Base-by-base conservation (phyloP, 78 protist species). In the Dictyostelium citrinum region DNA sequence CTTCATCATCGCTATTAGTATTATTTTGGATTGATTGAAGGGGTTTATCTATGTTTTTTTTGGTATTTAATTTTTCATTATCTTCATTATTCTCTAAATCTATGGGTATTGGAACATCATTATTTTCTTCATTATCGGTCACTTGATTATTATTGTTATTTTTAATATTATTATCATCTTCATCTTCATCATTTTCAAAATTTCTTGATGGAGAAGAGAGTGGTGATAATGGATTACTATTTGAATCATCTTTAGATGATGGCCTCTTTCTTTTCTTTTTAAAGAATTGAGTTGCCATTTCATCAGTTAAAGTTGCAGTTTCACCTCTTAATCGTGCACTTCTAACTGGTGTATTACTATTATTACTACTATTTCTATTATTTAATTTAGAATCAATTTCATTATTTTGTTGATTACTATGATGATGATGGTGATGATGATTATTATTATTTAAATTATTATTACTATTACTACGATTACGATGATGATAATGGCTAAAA, bases 241-340 rank as follows among this genome's bases (percentile, higher is more conserved):
- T 64, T 64, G 33, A 64, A n/a, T 81, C 60, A 24, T 61, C 72
- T n/a, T 82, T 72, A 39, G 41, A 39, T 39, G 11, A 20, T 46
- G 12, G 41, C 51, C 72, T 82, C 75, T 64, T 82, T 68, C 70
- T 64, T 16, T 27, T 64, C 33, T 46, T 60, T 68, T 68, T 82
- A 43, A 82, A 51, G 51, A 82, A 82, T 43, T 49, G 49, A 5
- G 46, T 39, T 22, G 51, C 51, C 90, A 82, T 64, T 68, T 82
- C 90, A 24, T 82, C 45, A 17, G 77, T 64, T 60, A 72, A 64
- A 20, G 35, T 68, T 24, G 83, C 71, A 27, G 49, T 12, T 75
- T 75, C 83, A 2, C 83, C 91, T 39, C 83, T 51, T n/a, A 84
- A 39, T 39, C 83, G 58, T 20, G 91, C 91, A 41, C 91, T 84